Evolutionary conservation across 31 red algal genomes (phyloP), one percentile per base, ranked within the genome.

Genomic region (Porphyra umbilicalis): DNA sequence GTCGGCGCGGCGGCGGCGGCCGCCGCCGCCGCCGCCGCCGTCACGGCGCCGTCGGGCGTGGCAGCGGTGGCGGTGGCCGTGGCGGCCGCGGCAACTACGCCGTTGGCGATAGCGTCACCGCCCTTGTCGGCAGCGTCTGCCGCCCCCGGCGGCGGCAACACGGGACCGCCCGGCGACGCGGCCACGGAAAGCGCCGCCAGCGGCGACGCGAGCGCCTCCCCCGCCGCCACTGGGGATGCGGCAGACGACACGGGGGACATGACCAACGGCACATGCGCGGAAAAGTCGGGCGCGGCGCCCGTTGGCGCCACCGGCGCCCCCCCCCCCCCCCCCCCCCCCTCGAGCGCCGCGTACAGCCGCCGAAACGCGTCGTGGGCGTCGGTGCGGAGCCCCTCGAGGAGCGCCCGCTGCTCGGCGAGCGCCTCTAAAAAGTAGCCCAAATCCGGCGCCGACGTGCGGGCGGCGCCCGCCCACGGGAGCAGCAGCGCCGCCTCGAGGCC

Each of bases 401-500:
- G 57, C 57, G 25, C 57, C 57, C 57, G 57, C 57, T 71, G 57
- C 57, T 71, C 57, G 4, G 57, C 57, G 57, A 71, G 57, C 0
- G 57, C 57, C 57, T 71, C 57, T 18, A 71, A 29, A 8, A 71
- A 71, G 57, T 71, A 71, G 57, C 57, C 57, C 25, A 71, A 29
- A 29, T 71, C 57, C 3, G 14, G 57, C 57, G 57, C 57, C 57
- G 57, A 71, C 3, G 3, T 8, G 20, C 57, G 57, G 16, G 42
- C 35, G 5, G 90, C 80, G 20, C 44, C 30, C 35, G 77, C 85
- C 81, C 85, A 92, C 32, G 79, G 35, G 20, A 88, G 32, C 38
- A 92, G 35, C 10, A 88, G 77, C 39, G 85, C 90, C 33, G 81
- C 85, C 74, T 92, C 90, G 71, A 92, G 88, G 8, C 82, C 90